These are phyloP conservation scores for Scutellaria barbata DNA, from an alignment of 257 asterid genomes.

Conservation along the genomic window DNA sequence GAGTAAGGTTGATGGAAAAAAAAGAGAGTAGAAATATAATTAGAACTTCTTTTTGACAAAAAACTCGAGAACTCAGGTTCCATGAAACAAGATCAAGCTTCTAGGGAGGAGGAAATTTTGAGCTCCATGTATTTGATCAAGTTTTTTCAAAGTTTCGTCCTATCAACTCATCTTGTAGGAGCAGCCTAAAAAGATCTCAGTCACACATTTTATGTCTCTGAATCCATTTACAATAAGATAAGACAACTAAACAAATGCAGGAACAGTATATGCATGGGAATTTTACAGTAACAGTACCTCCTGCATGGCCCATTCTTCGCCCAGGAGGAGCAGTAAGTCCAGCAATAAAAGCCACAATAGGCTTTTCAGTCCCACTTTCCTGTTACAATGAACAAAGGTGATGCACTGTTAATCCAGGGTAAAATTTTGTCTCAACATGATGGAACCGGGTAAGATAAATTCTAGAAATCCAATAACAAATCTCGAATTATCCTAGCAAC, in stretches of 20 bases:
- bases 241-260: constrained; percentile 5
- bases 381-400: constrained; percentile 41
- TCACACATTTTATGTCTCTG: background rate
- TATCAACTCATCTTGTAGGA: no score
- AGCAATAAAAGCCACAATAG: constrained; percentile 93
- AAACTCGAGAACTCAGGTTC: no score
- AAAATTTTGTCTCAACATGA: no score
- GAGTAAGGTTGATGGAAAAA: background rate
- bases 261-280: constrained; percentile 5
- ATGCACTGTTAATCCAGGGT: background rate
- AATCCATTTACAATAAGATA: constrained; percentile 19
- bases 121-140: no score
- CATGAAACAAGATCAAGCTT: no score
- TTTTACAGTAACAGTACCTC: constrained; percentile 59
- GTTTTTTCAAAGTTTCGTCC: no score
- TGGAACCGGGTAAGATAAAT: no score
- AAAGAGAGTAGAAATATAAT: background rate
- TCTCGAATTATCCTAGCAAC: no score
- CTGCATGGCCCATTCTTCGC: constrained; percentile 98
- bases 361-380: constrained; percentile 95
- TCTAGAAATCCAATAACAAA: no score
- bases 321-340: constrained; percentile 99
- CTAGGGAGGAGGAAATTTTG: no score
- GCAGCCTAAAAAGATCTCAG: background rate
- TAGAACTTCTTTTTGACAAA: background rate